Evolutionary conservation across 176 grass and related monocot genomes (phyloP), one percentile per base, ranked within the genome.

Genomic region (Carex myosuroides): DNA sequence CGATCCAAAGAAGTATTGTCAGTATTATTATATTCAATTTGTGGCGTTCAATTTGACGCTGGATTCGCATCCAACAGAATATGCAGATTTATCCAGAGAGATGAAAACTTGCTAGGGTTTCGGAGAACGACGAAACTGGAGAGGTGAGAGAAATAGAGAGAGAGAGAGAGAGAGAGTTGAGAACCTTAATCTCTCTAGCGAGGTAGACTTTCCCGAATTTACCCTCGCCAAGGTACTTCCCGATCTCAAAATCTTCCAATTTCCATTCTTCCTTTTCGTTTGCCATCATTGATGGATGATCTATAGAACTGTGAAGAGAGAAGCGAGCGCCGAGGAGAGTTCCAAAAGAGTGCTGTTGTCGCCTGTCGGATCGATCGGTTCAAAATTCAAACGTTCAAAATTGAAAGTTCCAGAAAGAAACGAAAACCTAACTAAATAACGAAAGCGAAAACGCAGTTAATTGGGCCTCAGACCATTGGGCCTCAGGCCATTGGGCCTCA

Each of bases 191-290:
- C 88, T 99, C 96, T 26, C 96, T 87, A 39, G 85, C 91, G 75
- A 99, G 83, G 81, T 95, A 99, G 88, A 99, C 96, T 84, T 94
- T 93, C 52, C 96, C 93, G 46, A 95, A 99, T 64, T 92, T 99
- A 0, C 96, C 96, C 85, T 93, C 96, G 53, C 87, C 93, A 76
- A 99, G 91, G 91, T 73, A 89, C 87, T 88, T 92, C 16, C 89
- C 89, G 70, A 95, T 71, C 77, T 99, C 91, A 83, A 95, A 99
- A 64, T 99, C 91, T 20, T 84, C 64, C 68, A 93, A 57, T 81
- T 84, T 90, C 96, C 93, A 99, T 55, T 89, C 86, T 53, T 75
- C 39, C 26, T 81, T 57, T 73, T 87, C 52, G 86, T 85, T 84
- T 68, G 60, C 53, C 8, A 46, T 21, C 12, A 60, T 63, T 29